phyloP scores from a whole-genome alignment of 495 filamentous ascomycete species.

The Penicillium parvum region DNA sequence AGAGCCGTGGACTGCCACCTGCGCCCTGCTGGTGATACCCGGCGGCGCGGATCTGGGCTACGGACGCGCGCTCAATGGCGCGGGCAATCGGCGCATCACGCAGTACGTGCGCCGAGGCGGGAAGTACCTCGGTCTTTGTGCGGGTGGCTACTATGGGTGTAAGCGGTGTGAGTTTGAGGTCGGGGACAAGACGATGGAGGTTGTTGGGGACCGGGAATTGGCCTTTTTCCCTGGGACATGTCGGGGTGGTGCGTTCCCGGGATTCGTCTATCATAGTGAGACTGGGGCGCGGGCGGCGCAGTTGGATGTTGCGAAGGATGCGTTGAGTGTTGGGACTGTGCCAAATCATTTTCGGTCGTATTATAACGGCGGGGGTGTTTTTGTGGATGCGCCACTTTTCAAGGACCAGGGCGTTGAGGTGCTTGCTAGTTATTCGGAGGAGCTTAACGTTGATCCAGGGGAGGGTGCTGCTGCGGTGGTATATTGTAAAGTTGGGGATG shows the following conservation, averaged over 20 bases:
- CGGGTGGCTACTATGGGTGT: conserved; percentile 88
- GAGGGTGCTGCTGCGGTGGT: conserved; percentile 70
- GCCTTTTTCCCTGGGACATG: conserved; percentile 84
- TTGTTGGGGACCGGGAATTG: conserved; percentile 81
- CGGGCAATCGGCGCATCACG: conserved; percentile 76
- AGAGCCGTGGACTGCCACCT: conserved; percentile 86
- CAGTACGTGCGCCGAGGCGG: conserved; percentile 87
- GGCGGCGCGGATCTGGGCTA: conserved; percentile 95
- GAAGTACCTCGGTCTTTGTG: conserved; percentile 84
- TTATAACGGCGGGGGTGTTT: conserved; percentile 95
- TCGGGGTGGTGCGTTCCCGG: conserved; percentile 80
- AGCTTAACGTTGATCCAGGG: conserved; percentile 74
- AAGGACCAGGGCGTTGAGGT: conserved; percentile 67
- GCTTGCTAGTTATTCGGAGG: conserved; percentile 72
- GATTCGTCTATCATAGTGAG: conserved; percentile 91
- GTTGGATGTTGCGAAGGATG: conserved; percentile 59
- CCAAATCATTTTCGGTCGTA: conserved; percentile 70
- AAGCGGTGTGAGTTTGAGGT: conserved; percentile 85
- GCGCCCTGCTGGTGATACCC: conserved; percentile 85
- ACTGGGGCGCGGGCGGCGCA: conserved; percentile 71
- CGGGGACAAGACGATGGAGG: conserved; percentile 74
- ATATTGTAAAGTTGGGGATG: conserved; percentile 84
- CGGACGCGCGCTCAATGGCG: conserved; percentile 80
- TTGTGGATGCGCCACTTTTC: conserved; percentile 69
- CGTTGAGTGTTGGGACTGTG: conserved; percentile 50